phyloP scores from a whole-genome alignment of 2,329 filamentous ascomycete genomes.

The Eutypella sp. region DNA sequence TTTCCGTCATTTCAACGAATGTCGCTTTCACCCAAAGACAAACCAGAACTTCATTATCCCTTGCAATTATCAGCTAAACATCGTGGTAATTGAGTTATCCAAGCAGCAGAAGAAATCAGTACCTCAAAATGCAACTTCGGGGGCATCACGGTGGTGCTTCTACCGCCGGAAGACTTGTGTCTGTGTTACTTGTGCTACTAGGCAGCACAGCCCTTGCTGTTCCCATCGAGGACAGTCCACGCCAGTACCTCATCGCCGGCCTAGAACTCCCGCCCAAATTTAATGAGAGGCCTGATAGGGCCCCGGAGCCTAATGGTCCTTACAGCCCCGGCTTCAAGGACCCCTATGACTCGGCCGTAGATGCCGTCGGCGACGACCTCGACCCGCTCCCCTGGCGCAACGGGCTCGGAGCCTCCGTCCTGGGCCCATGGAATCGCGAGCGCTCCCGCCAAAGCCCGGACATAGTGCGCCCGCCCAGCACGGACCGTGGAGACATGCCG shows the following conservation, averaged over 20 bases:
- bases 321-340: conserved; percentile 58
- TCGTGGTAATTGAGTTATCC: too few relatives aligned
- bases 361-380: conserved; percentile 54
- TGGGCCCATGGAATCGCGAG: conserved; percentile 65
- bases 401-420: conserved; percentile 58
- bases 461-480: conserved; percentile 65
- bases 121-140: conserved; percentile 18
- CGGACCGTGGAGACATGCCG: conserved; percentile 63
- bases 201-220: conserved; percentile 20
- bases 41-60: too few relatives aligned
- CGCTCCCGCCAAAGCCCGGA: conserved; percentile 68
- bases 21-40: too few relatives aligned
- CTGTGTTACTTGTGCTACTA: conserved; percentile 20
- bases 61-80: too few relatives aligned
- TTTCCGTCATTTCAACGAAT: too few relatives aligned
- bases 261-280: conserved; percentile 41
- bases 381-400: conserved; percentile 62
- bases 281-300: conserved; percentile 30
- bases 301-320: conserved; percentile 29
- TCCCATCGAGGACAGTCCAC: conserved; percentile 44
- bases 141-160: conserved; percentile 12
- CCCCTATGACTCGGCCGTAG: conserved; percentile 57
- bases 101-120: neutral
- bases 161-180: conserved; percentile 16
- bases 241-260: conserved; percentile 48